These are phyloP conservation scores for Arachnopeziza araneosa DNA, from an alignment of 2,329 filamentous ascomycete genomes.

Conservation along the genomic window DNA sequence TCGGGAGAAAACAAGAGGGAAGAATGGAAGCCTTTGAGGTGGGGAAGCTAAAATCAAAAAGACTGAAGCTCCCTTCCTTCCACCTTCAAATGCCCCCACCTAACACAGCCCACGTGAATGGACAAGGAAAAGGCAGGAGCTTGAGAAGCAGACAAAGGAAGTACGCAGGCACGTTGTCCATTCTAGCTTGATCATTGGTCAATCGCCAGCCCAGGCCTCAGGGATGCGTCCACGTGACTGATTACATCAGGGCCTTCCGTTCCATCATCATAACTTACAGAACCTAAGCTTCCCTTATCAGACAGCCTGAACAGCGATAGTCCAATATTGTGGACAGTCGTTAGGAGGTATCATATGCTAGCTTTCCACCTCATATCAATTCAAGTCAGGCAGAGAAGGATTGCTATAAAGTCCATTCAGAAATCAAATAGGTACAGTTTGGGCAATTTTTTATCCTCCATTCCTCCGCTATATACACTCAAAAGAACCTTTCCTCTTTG, in stretches of 20 bases:
- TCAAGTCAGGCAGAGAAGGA: no score
- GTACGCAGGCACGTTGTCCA: background rate
- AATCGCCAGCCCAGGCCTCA: background rate
- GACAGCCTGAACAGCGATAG: no score
- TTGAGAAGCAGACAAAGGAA: background rate
- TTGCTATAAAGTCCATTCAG: background rate
- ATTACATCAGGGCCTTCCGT: no score
- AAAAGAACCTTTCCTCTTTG: background rate
- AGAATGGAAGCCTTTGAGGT: background rate
- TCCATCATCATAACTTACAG: no score
- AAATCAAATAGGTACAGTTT: background rate
- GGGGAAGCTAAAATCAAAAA: background rate
- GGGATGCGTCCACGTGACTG: no score
- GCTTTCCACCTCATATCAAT: no score
- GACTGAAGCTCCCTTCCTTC: background rate
- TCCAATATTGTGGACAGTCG: no score
- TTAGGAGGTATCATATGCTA: no score
- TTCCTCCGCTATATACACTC: background rate
- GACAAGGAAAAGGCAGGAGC: background rate
- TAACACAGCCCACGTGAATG: background rate
- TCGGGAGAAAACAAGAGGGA: background rate
- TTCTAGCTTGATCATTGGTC: background rate
- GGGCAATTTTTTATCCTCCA: background rate
- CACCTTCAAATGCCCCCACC: background rate
- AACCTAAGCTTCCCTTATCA: no score